Base-by-base conservation (phyloP, 768 basidiomycete species). In the Polyporus arcularius region DNA sequence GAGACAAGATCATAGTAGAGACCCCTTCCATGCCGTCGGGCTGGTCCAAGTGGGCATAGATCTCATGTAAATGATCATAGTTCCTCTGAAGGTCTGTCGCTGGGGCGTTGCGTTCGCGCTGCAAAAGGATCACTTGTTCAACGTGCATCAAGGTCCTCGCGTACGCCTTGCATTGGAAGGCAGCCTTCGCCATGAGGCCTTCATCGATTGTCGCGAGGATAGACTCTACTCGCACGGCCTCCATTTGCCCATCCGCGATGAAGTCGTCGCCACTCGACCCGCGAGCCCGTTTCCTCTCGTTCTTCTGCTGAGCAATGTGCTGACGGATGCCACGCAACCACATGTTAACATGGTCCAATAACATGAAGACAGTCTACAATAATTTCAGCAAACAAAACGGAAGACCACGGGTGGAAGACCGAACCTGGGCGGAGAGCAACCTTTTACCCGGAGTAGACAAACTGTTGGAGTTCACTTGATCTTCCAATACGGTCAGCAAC, bases 1-100 rank as follows among this genome's bases (percentile, higher is more conserved):
- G 97, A 0, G 90, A 86, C 12, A 98, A 75, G 57, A 98, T 90
- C 66, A 90, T 76, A 6, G 90, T 86, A 0, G 97, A 97, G 35
- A 98, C 83, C 0, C 97, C 97, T 75, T 98, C 96, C 97, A 99
- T 99, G 15, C 97, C 97, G 74, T 99, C 97, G 0, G 97, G 97
- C 73, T 99, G 95, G 71, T 99, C 94, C 7, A 99, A 80, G 58
- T 95, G 85, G 12, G 96, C 89, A 72, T 99, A 99, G 61, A 98
- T 96, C 73, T 97, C 89, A 67, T 99, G 97, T 7, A 99, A 78
- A 16, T 87, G 85, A 68, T 98, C 97, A 71, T 94, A 98, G 70
- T 92, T 85, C 16, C 75, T 76, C 52, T 91, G 80, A 3, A 93
- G 76, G 38, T 89, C 82, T 5, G 70, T 67, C 65, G 28, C 63